Percentiles rank a stretch among this genome's conserved stretches.
These are phyloP conservation scores for Quercus mongolica DNA, from an alignment of 306 rosid species.

Conservation along the genomic window DNA sequence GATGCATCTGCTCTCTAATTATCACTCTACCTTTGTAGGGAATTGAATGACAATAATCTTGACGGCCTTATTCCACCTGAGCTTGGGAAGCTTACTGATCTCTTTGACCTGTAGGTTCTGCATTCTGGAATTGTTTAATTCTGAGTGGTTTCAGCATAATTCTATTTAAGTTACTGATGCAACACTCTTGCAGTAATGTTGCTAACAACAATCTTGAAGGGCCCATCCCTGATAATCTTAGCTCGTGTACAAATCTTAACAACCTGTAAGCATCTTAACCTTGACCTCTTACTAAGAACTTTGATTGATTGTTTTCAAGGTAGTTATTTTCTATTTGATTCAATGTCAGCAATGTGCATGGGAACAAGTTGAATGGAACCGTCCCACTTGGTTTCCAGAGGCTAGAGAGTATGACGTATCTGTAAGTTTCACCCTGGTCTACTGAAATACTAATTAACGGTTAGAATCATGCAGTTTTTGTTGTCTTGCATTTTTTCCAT, in stretches of 20 bases:
- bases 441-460: not conserved
- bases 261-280: conserved; percentile 69
- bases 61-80: conserved; percentile 86
- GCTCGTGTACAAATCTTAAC: conserved; percentile 90
- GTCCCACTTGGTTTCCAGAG: conserved; percentile 69
- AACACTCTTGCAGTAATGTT: conserved; percentile 55
- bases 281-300: not conserved
- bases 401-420: conserved; percentile 92
- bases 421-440: conserved; percentile 48
- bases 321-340: conserved; percentile 4
- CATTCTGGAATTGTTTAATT: not conserved
- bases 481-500: not conserved
- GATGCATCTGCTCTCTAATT: not conserved
- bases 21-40: conserved; percentile 42
- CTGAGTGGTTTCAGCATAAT: not conserved
- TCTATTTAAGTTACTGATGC: not conserved
- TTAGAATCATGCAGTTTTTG: not conserved
- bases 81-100: conserved; percentile 89
- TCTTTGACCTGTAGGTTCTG: conserved; percentile 78
- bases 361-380: conserved; percentile 84
- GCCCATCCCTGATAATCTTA: conserved; percentile 68
- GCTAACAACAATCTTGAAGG: conserved; percentile 90
- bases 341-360: conserved; percentile 58
- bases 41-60: conserved; percentile 73
- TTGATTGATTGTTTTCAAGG: not conserved